These are phyloP conservation scores for Chaetomium globosum DNA, from an alignment of 2,329 filamentous ascomycete species.

Conservation along the genomic window DNA sequence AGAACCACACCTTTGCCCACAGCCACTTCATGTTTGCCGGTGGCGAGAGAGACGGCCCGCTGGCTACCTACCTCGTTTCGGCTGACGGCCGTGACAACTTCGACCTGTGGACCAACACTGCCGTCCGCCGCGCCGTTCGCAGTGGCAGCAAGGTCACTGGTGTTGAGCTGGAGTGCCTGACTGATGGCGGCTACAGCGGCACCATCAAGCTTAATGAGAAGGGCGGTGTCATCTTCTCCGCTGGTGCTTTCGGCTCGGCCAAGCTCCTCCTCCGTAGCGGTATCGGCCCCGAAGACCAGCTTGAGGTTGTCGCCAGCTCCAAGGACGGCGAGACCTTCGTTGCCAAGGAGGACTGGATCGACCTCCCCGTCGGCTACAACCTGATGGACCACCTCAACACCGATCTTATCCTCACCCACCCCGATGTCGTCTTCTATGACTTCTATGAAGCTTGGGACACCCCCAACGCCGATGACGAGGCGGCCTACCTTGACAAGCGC, in stretches of 20 bases:
- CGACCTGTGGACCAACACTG: constrained; percentile 65
- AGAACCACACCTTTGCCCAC: constrained; percentile 66
- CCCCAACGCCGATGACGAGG: constrained; percentile 49
- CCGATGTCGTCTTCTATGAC: constrained; percentile 61
- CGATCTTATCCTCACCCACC: constrained; percentile 51
- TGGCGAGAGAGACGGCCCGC: constrained; percentile 68
- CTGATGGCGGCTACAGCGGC: constrained; percentile 58
- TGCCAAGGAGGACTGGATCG: constrained; percentile 55
- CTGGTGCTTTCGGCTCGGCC: constrained; percentile 69
- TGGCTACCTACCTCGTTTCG: constrained; percentile 66
- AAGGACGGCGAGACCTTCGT: constrained; percentile 57
- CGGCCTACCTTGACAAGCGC: constrained; percentile 51
- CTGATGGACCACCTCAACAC: constrained; percentile 60
- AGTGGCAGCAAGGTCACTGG: constrained; percentile 64
- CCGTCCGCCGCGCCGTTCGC: constrained; percentile 68
- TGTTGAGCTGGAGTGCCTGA: constrained; percentile 64
- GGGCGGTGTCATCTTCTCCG: constrained; percentile 68
- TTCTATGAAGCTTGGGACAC: constrained; percentile 63
- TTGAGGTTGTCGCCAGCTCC: constrained; percentile 55
- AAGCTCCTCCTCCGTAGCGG: constrained; percentile 69
- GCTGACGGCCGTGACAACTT: constrained; percentile 61
- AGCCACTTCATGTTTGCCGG: constrained; percentile 68
- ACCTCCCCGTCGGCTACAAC: constrained; percentile 61
- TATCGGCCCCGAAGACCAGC: constrained; percentile 66
- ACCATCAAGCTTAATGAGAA: constrained; percentile 59